Percentiles rank a stretch among this genome's conserved stretches.
Evolutionary conservation across 805 yeast species (phyloP).

Genomic region (Geotrichum ghanense): DNA sequence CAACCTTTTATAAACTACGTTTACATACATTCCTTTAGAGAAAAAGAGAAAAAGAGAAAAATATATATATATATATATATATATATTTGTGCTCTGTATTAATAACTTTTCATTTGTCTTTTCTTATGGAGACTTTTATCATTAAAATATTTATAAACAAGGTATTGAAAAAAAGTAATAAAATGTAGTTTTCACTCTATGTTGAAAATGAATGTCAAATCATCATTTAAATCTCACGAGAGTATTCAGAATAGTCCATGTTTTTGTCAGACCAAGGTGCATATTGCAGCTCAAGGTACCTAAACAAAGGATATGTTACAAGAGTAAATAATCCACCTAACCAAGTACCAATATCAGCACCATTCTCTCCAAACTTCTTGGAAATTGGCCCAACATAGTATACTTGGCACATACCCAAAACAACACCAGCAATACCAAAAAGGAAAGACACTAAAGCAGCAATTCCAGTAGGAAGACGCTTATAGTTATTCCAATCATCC

Average conservation of each 20-base stretch:
- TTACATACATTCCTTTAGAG: too few relatives aligned
- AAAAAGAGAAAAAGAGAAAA: too few relatives aligned
- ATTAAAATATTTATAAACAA: too few relatives aligned
- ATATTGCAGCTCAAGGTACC: slow-evolving; percentile 52
- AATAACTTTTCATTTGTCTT: too few relatives aligned
- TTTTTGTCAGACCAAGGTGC: background rate
- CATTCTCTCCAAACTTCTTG: slow-evolving; percentile 44
- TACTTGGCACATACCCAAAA: slow-evolving; percentile 78
- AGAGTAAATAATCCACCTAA: slow-evolving; percentile 62
- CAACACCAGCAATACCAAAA: slow-evolving; percentile 71
- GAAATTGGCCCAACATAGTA: slow-evolving; percentile 78
- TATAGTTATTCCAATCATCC: slow-evolving; percentile 57
- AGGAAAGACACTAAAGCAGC: slow-evolving; percentile 61
- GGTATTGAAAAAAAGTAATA: too few relatives aligned
- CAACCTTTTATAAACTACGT: too few relatives aligned
- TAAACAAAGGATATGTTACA: slow-evolving; percentile 46
- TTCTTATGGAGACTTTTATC: too few relatives aligned
- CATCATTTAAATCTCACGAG: too few relatives aligned
- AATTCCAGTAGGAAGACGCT: slow-evolving; percentile 50
- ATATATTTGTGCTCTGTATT: too few relatives aligned
- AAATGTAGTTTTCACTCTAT: too few relatives aligned
- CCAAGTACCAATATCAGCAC: slow-evolving; percentile 81
- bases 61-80: too few relatives aligned
- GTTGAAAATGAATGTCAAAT: too few relatives aligned
- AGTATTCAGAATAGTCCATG: background rate